These are phyloP conservation scores for Leccinum incarnatum DNA, from an alignment of 768 basidiomycete genomes.

Conservation along the genomic window DNA sequence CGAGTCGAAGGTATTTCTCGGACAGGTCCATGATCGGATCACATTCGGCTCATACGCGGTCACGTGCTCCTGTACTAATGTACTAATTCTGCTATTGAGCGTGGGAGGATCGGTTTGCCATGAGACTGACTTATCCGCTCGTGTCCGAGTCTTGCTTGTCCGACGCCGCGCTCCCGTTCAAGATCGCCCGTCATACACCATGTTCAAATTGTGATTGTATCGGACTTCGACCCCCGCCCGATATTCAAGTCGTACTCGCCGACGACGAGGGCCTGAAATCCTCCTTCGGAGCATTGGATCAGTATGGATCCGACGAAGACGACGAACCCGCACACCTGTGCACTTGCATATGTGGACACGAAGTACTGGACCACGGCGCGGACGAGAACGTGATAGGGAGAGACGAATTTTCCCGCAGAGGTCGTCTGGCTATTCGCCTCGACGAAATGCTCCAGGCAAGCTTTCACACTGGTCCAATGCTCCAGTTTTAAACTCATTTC, in stretches of 20 bases:
- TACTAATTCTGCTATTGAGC: neutral
- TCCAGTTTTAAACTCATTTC: constrained; percentile 14
- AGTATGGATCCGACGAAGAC: constrained; percentile 73
- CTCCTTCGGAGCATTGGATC: constrained; percentile 52
- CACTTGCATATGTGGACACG: constrained; percentile 69
- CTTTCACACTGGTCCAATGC: neutral
- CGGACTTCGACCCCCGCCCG: constrained; percentile 66
- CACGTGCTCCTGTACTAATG: constrained; percentile 15
- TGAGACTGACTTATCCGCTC: constrained; percentile 66
- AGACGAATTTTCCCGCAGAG: constrained; percentile 68
- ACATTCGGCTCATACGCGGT: constrained; percentile 12
- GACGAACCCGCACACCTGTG: constrained; percentile 54
- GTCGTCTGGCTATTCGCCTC: constrained; percentile 71
- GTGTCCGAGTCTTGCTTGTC: constrained; percentile 51
- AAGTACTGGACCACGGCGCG: constrained; percentile 63
- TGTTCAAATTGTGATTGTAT: constrained; percentile 70
- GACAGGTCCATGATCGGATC: neutral
- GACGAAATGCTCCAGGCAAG: constrained; percentile 79
- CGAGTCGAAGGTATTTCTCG: neutral
- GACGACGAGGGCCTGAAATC: constrained; percentile 41
- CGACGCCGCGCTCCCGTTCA: constrained; percentile 55
- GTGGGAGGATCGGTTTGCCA: neutral
- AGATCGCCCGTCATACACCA: constrained; percentile 79
- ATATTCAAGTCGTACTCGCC: constrained; percentile 58
- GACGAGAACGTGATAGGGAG: constrained; percentile 52